Percentiles rank a stretch among this genome's conserved stretches.
phyloP scores from a whole-genome alignment of 192 early-diverging fungal species.

The Coemansia sp. region DNA sequence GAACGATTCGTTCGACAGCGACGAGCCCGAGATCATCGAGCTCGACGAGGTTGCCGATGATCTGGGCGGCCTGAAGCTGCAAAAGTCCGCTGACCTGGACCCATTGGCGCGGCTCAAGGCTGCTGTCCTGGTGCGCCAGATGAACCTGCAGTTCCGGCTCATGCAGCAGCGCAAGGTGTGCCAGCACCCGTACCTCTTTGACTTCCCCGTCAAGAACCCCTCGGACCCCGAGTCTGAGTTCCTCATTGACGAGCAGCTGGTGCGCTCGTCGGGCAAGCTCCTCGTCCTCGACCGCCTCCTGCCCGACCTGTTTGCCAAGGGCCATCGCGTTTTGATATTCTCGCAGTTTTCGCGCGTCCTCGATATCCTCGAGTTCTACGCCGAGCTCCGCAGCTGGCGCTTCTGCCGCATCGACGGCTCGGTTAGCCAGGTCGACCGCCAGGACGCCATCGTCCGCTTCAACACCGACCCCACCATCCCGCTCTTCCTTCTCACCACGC shows the following conservation, averaged over 20 bases:
- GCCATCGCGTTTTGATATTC: constrained; percentile 94
- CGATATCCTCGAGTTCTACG: constrained; percentile 93
- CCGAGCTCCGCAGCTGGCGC: constrained; percentile 70
- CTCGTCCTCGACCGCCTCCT: constrained; percentile 80
- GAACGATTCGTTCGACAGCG: constrained; percentile 14
- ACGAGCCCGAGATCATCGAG: constrained; percentile 1
- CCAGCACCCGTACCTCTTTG: constrained; percentile 95
- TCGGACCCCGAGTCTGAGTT: constrained; percentile 61
- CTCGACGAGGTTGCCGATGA: constrained; percentile 46
- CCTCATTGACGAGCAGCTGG: constrained; percentile 59
- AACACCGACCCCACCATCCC: constrained; percentile 48
- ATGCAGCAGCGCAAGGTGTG: constrained; percentile 96
- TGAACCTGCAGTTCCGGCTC: constrained; percentile 74
- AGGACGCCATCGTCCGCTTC: constrained; percentile 57
- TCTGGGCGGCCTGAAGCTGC: constrained; percentile 57
- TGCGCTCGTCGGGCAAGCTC: constrained; percentile 85
- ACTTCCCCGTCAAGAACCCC: constrained; percentile 62
- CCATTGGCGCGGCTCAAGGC: constrained; percentile 17
- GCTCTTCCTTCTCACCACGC: constrained; percentile 91
- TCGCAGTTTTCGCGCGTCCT: constrained; percentile 90
- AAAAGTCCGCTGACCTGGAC: not conserved
- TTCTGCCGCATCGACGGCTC: constrained; percentile 91
- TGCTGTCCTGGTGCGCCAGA: constrained; percentile 57
- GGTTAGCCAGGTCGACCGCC: constrained; percentile 78
- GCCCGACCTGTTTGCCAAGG: constrained; percentile 70